Percentiles rank a stretch among this genome's conserved stretches.
phyloP scores from a whole-genome alignment of 306 rosid genomes.

The Herpetospermum pedunculosum region DNA sequence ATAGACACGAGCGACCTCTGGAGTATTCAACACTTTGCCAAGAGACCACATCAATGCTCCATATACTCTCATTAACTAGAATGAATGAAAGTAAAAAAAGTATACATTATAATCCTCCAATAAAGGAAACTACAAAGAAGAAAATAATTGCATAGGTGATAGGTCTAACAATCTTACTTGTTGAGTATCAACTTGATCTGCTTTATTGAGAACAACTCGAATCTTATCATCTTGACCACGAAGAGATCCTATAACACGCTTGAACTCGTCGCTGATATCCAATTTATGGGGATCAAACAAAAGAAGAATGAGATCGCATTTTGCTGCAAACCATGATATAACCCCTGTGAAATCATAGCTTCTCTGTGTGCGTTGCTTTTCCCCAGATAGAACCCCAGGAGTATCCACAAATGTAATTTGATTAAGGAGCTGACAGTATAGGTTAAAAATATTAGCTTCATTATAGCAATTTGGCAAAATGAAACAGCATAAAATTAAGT shows the following conservation, averaged over 20 bases:
- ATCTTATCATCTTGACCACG: slow-evolving; percentile 92
- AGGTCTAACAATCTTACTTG: slow-evolving; percentile 60
- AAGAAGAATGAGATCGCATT: slow-evolving; percentile 89
- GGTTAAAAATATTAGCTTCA: background rate
- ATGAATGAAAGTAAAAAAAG: background rate
- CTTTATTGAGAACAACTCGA: slow-evolving; percentile 87
- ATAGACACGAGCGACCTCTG: slow-evolving; percentile 85
- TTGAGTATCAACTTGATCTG: slow-evolving; percentile 96
- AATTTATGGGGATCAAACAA: slow-evolving; percentile 90
- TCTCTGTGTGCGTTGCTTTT: slow-evolving; percentile 91
- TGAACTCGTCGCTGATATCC: slow-evolving; percentile 87
- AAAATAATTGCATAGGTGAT: background rate
- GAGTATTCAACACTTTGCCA: slow-evolving; percentile 79
- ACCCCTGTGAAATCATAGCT: slow-evolving; percentile 96
- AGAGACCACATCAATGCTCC: slow-evolving; percentile 99
- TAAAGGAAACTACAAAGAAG: background rate
- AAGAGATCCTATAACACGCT: slow-evolving; percentile 71
- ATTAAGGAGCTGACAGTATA: slow-evolving; percentile 44
- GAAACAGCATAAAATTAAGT: background rate
- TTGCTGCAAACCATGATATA: slow-evolving; percentile 95
- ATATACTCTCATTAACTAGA: slow-evolving; percentile 92
- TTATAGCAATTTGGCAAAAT: background rate
- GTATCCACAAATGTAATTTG: slow-evolving; percentile 83
- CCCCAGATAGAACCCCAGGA: slow-evolving; percentile 96
- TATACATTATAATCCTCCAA: background rate